A percentile compares a stretch with the other conserved stretches of the same genome.
Evolutionary conservation across 768 basidiomycete species (phyloP).

Genomic region (Roridomyces roridus): DNA sequence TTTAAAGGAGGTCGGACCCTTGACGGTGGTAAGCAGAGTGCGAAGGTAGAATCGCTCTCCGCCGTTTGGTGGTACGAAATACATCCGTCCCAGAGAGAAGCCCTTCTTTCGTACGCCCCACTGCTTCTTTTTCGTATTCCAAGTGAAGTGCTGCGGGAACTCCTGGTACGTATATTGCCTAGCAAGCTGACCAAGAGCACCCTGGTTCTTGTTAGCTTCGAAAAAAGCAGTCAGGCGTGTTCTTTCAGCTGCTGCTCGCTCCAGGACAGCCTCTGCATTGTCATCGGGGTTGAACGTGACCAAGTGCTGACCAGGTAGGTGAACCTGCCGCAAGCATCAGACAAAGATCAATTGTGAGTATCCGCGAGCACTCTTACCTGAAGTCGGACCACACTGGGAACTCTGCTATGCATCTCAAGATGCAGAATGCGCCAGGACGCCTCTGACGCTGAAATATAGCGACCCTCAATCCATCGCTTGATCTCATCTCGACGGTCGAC

Average conservation of each 20-base stretch:
- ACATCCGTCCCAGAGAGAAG: constrained; percentile 39
- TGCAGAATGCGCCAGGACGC: constrained; percentile 16
- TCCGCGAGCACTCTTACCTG: no score
- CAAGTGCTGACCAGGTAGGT: constrained; percentile 38
- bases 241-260: constrained; percentile 6
- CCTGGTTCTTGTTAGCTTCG: constrained; percentile 29
- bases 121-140: constrained; percentile 13
- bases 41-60: constrained; percentile 47
- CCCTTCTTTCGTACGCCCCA: constrained; percentile 13
- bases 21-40: constrained; percentile 44
- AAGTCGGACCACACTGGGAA: constrained; percentile 38
- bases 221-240: constrained; percentile 39
- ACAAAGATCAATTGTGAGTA: constrained; percentile 35
- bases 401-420: constrained; percentile 34
- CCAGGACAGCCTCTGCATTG: constrained; percentile 22
- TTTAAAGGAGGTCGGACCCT: constrained; percentile 36
- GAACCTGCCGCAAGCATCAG: constrained; percentile 35
- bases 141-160: constrained; percentile 38
- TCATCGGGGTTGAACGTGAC: constrained; percentile 35
- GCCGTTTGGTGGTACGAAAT: constrained; percentile 31
- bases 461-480: constrained; percentile 17
- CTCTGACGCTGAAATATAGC: background rate
- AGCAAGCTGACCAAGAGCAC: constrained; percentile 12
- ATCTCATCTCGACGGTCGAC: constrained; percentile 40
- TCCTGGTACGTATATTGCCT: constrained; percentile 37